Percentiles rank a stretch among this genome's conserved stretches.
Evolutionary conservation across 192 early-diverging fungal genomes (phyloP).

Genomic region (Coemansia sp.): DNA sequence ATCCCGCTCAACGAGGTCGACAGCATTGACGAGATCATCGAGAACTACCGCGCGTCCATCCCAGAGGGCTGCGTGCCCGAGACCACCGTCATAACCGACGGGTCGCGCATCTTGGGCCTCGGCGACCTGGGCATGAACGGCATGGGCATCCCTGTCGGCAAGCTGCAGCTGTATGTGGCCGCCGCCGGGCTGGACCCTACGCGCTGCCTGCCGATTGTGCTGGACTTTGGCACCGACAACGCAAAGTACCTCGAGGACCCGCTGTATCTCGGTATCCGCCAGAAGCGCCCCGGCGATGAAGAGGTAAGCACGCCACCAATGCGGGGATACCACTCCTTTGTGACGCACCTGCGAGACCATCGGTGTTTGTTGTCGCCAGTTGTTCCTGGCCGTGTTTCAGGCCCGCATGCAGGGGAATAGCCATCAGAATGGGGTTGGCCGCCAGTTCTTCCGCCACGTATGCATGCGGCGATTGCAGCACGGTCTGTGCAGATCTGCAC

Average conservation of each 20-base stretch:
- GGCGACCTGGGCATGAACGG: slow-evolving; percentile 93
- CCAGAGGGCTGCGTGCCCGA: slow-evolving; percentile 64
- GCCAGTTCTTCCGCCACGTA: slow-evolving; percentile 4
- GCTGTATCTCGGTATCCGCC: slow-evolving; percentile 85
- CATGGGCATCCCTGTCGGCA: slow-evolving; percentile 92
- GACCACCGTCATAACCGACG: slow-evolving; percentile 92
- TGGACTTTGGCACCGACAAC: slow-evolving; percentile 91
- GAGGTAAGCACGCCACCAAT: slow-evolving; percentile 74
- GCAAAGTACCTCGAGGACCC: slow-evolving; percentile 77
- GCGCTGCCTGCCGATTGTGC: slow-evolving; percentile 83
- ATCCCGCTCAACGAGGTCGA: slow-evolving; percentile 71
- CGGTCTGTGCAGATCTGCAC: slow-evolving; percentile 47
- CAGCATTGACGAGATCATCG: slow-evolving; percentile 70
- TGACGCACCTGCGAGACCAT: background rate
- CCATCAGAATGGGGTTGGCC: background rate
- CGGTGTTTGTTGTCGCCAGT: background rate
- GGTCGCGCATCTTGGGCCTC: slow-evolving; percentile 89
- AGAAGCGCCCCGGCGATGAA: slow-evolving; percentile 62
- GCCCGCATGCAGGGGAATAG: slow-evolving; percentile 7
- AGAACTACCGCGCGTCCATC: slow-evolving; percentile 69
- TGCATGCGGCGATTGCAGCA: too few relatives aligned
- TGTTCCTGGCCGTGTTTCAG: slow-evolving; percentile 17
- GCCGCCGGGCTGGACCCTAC: slow-evolving; percentile 83
- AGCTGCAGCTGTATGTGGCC: slow-evolving; percentile 88
- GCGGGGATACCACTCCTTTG: slow-evolving; percentile 23